These are phyloP conservation scores for Boletus vinaceobasis DNA, from an alignment of 768 basidiomycete genomes.

Conservation along the genomic window DNA sequence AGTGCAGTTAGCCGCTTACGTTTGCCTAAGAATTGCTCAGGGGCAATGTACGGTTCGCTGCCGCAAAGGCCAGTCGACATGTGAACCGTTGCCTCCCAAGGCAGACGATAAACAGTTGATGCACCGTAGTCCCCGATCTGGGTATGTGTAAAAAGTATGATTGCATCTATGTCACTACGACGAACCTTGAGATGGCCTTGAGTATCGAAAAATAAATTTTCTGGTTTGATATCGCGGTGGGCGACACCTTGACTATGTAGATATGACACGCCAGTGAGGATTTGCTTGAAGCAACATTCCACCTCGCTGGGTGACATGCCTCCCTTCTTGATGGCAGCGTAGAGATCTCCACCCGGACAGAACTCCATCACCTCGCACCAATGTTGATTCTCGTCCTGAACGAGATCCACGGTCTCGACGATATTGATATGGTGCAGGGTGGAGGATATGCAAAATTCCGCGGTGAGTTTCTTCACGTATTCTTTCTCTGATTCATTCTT, in stretches of 20 bases:
- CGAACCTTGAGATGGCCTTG: conserved; percentile 89
- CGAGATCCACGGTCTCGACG: conserved; percentile 97
- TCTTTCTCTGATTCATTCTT: conserved; percentile 99
- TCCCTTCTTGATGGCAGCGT: conserved; percentile 98
- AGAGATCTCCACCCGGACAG: conserved; percentile 96
- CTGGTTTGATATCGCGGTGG: conserved; percentile 97
- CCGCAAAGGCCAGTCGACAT: conserved; percentile 97
- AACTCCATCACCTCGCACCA: conserved; percentile 99
- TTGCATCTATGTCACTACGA: not conserved
- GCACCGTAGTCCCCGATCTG: conserved; percentile 99
- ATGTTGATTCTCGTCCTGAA: conserved; percentile 94
- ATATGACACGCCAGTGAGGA: conserved; percentile 83
- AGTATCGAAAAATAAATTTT: conserved; percentile 93
- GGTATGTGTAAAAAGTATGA: conserved; percentile 12
- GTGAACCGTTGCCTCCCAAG: conserved; percentile 96
- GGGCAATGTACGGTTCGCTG: conserved; percentile 98
- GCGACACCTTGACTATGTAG: conserved; percentile 96
- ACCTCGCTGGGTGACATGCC: conserved; percentile 89
- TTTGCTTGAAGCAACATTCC: conserved; percentile 98
- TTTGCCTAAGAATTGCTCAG: conserved; percentile 95
- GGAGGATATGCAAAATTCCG: conserved; percentile 98
- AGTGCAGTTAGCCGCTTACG: conserved; percentile 60
- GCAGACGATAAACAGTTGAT: conserved; percentile 97
- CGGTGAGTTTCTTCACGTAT: conserved; percentile 99
- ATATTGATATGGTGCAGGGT: conserved; percentile 92